A percentile compares a stretch with the other conserved stretches of the same genome.
Conservation (phyloP, 1,284 basidiomycete genomes). For the Ceratobasidium sp. region DNA sequence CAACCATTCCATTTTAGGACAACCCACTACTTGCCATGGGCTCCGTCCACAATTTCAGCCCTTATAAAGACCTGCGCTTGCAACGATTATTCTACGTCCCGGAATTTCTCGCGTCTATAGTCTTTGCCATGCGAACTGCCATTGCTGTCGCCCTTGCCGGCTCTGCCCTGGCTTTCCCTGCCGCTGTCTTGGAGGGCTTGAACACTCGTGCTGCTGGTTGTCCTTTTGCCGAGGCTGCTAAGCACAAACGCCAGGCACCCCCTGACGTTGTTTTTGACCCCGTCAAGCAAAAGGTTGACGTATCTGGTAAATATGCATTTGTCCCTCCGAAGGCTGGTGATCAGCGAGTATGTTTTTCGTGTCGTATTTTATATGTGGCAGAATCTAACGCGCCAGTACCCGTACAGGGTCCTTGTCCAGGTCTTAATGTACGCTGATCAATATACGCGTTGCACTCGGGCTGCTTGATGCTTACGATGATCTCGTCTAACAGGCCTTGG, state of each 20-base stretch:
- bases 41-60: neutral
- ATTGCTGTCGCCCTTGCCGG: neutral
- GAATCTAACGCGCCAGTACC: neutral
- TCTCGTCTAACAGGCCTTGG: constrained; percentile 1
- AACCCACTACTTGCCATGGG: neutral
- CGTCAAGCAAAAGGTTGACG: constrained; percentile 26
- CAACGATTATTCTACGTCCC: neutral
- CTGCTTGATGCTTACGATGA: neutral
- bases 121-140: constrained; percentile 11
- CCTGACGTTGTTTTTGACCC: constrained; percentile 15
- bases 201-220: neutral
- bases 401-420: constrained; percentile 25
- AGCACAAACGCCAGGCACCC: constrained; percentile 22
- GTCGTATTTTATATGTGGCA: neutral
- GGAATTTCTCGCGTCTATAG: neutral
- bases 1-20: neutral
- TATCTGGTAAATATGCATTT: constrained; percentile 28
- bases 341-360: constrained; percentile 21
- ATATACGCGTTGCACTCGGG: neutral
- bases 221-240: constrained; percentile 18
- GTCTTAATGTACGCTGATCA: constrained; percentile 24
- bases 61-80: neutral
- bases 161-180: constrained; percentile 29
- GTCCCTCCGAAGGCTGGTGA: constrained; percentile 22
- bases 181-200: neutral